Evolutionary conservation across 2,329 filamentous ascomycete species (phyloP).

Genomic region (Epichloe bromicola): DNA sequence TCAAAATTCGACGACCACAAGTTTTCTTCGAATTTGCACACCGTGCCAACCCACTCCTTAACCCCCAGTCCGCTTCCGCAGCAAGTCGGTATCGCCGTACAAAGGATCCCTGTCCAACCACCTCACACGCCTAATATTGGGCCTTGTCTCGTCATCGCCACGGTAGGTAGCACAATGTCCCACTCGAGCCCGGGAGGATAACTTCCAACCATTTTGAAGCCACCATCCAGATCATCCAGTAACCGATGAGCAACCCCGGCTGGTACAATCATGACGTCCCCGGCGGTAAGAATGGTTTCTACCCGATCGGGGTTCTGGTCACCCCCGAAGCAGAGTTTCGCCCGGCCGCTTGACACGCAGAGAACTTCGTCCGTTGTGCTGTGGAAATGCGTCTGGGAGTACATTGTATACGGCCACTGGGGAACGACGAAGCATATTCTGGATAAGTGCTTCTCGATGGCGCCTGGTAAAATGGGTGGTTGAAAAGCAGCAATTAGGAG

Average conservation of each 20-base stretch:
- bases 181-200: slow-evolving; percentile 47
- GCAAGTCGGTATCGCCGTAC: slow-evolving; percentile 7
- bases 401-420: neutral
- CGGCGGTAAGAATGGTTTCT: slow-evolving; percentile 40
- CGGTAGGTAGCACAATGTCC: slow-evolving; percentile 44
- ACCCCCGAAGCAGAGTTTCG: slow-evolving; percentile 55
- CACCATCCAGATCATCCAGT: slow-evolving; percentile 37
- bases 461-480: neutral
- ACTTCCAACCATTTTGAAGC: slow-evolving; percentile 54
- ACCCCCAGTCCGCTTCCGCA: neutral
- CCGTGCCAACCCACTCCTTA: neutral
- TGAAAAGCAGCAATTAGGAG: slow-evolving; percentile 29
- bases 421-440: neutral
- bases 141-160: neutral
- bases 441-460: neutral
- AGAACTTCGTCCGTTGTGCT: slow-evolving; percentile 55
- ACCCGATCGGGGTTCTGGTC: slow-evolving; percentile 23
- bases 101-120: slow-evolving; percentile 12
- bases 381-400: slow-evolving; percentile 54
- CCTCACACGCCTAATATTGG: slow-evolving; percentile 2
- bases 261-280: slow-evolving; percentile 52
- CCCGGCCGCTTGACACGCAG: slow-evolving; percentile 42
- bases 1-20: neutral
- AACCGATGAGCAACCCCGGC: slow-evolving; percentile 52
- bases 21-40: neutral